Evolutionary conservation across 192 early-diverging fungal genomes (phyloP).

Genomic region (Coemansia sp.): DNA sequence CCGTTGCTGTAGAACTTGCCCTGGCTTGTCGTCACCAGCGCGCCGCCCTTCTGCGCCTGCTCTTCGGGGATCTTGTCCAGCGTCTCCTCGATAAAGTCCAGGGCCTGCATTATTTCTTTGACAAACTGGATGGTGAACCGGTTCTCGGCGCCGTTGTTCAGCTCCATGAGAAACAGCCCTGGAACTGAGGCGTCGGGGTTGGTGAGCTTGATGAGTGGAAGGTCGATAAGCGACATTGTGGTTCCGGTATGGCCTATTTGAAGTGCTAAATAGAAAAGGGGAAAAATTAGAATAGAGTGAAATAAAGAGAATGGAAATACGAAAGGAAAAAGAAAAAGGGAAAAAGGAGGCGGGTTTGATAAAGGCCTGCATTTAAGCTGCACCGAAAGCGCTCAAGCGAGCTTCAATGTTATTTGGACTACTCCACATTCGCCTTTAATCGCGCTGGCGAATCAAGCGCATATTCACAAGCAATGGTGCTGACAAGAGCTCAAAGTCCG

Average conservation of each 20-base stretch:
- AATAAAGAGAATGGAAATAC: neutral
- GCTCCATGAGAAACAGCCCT: slow-evolving; percentile 60
- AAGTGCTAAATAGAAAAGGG: neutral
- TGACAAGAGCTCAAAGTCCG: no score
- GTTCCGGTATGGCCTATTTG: neutral
- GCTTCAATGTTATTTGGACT: no score
- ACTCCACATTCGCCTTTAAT: no score
- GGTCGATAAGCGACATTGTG: slow-evolving; percentile 39
- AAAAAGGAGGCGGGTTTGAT: neutral
- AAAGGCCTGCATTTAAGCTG: no score
- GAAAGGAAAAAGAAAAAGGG: neutral
- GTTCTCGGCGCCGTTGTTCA: slow-evolving; percentile 63
- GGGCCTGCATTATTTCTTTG: slow-evolving; percentile 55
- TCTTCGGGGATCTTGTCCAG: slow-evolving; percentile 43
- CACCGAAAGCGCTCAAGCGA: no score
- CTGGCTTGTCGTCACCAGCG: slow-evolving; percentile 60
- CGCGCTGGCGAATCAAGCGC: no score
- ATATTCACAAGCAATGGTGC: no score
- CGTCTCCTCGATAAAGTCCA: slow-evolving; percentile 57
- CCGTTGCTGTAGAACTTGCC: slow-evolving; percentile 76
- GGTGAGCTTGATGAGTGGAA: slow-evolving; percentile 43
- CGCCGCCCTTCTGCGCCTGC: slow-evolving; percentile 48
- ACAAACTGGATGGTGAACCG: slow-evolving; percentile 64
- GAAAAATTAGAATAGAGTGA: neutral
- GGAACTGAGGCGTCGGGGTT: slow-evolving; percentile 36